Conservation (phyloP, 805 yeast species). For the Candida endomychidarum region DNA sequence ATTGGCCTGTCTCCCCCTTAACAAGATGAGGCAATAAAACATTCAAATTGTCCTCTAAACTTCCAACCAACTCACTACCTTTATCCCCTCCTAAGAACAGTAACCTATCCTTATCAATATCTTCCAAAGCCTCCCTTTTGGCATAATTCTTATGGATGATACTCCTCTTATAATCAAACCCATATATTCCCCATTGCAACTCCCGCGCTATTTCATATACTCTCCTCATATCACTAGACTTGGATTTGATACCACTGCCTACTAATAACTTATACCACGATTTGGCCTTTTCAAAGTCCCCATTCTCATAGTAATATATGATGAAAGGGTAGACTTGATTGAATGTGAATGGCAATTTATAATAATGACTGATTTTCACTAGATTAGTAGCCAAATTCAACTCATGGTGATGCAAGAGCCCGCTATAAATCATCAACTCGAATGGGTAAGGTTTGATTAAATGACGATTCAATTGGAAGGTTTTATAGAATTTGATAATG, state of each 20-base stretch:
- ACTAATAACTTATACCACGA: constrained; percentile 38
- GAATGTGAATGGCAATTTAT: constrained; percentile 35
- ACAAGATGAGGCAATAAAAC: background rate
- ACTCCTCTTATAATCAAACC: constrained; percentile 29
- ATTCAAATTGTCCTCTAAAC: constrained; percentile 6
- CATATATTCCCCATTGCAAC: constrained; percentile 35
- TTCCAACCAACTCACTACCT: background rate
- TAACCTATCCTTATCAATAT: constrained; percentile 16
- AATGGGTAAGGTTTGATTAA: constrained; percentile 24
- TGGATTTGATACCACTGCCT: constrained; percentile 30
- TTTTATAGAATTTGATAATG: constrained; percentile 22
- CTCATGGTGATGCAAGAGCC: constrained; percentile 34
- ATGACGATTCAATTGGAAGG: constrained; percentile 11
- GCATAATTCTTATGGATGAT: constrained; percentile 24
- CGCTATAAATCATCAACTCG: constrained; percentile 32
- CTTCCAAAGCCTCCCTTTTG: constrained; percentile 19
- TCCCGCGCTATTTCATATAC: constrained; percentile 35
- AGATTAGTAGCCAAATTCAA: constrained; percentile 32
- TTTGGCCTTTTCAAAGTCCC: constrained; percentile 31
- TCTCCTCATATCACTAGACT: constrained; percentile 26
- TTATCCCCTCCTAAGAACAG: background rate
- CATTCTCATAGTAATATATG: constrained; percentile 31
- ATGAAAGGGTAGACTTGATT: constrained; percentile 41
- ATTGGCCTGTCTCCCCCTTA: too few relatives aligned
- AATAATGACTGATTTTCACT: constrained; percentile 24